Percentiles rank a stretch among this genome's conserved stretches.
Conservation (phyloP, 208 protist genomes). For the Crithidia fasciculata region DNA sequence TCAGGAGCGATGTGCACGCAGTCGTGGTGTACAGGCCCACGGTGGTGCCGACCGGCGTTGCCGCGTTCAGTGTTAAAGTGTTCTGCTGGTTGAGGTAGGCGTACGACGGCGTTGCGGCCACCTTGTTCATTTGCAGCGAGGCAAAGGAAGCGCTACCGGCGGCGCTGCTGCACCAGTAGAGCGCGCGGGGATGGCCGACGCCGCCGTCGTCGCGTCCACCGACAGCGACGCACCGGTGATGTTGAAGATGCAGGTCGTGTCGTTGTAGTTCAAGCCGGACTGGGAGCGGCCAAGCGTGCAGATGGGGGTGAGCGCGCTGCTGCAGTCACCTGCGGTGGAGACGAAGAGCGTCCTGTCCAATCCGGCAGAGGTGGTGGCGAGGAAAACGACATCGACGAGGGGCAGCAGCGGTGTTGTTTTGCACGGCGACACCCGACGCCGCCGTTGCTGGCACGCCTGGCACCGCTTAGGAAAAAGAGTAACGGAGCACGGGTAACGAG, state of each 20-base stretch:
- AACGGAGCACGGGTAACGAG: slow-evolving; percentile 9
- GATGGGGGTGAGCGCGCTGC: slow-evolving; percentile 21
- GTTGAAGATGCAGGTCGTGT: slow-evolving; percentile 57
- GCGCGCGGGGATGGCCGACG: slow-evolving; percentile 32
- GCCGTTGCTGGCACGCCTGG: too few relatives aligned
- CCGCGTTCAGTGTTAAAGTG: slow-evolving; percentile 41
- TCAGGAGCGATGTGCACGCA: slow-evolving; percentile 25
- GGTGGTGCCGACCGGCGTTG: slow-evolving; percentile 47
- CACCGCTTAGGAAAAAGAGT: neutral
- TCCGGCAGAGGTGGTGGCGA: slow-evolving; percentile 35
- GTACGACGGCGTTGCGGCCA: slow-evolving; percentile 38
- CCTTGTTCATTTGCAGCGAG: slow-evolving; percentile 40
- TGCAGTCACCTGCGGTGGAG: slow-evolving; percentile 34
- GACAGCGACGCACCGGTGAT: slow-evolving; percentile 33
- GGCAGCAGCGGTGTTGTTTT: slow-evolving; percentile 32
- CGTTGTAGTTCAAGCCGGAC: slow-evolving; percentile 35
- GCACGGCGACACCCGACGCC: too few relatives aligned
- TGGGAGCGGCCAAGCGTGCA: slow-evolving; percentile 42
- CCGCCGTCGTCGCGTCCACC: slow-evolving; percentile 34
- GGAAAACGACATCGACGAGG: slow-evolving; percentile 62
- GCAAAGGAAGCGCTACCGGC: slow-evolving; percentile 23
- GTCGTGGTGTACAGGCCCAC: slow-evolving; percentile 56
- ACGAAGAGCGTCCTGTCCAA: slow-evolving; percentile 48
- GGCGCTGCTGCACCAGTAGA: slow-evolving; percentile 66
- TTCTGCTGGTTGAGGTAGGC: slow-evolving; percentile 21